A percentile compares a stretch with the other conserved stretches of the same genome.
phyloP scores from a whole-genome alignment of 164 flowering plant genomes.

The Sedum album region DNA sequence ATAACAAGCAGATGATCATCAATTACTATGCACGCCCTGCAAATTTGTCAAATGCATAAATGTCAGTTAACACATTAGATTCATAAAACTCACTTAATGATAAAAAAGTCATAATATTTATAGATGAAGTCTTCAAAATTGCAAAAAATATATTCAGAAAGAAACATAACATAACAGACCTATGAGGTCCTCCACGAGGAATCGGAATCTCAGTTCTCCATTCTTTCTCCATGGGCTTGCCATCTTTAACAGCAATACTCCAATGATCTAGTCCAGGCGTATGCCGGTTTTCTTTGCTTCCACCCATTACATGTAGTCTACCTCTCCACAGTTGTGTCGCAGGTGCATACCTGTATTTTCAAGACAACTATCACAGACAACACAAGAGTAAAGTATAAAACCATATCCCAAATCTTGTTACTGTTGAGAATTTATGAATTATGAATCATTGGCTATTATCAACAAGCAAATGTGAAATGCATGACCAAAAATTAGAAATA shows the following conservation, averaged over 20 bases:
- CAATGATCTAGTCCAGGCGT: constrained; percentile 86
- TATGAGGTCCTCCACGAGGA: constrained; percentile 97
- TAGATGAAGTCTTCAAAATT: too few species aligned
- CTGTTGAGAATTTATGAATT: too few species aligned
- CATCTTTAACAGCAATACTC: constrained; percentile 93
- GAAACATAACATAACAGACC: constrained; percentile 26
- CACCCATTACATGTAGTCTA: constrained; percentile 98
- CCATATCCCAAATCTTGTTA: background rate
- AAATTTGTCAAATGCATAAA: background rate
- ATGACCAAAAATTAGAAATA: background rate
- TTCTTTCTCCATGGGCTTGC: constrained; percentile 60
- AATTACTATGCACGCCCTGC: constrained; percentile 73
- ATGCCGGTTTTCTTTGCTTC: constrained; percentile 87
- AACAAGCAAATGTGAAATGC: background rate
- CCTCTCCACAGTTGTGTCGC: constrained; percentile 98
- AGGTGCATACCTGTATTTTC: constrained; percentile 68
- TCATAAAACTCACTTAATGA: background rate
- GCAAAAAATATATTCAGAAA: background rate
- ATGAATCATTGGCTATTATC: background rate
- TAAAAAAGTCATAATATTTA: too few species aligned
- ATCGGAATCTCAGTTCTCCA: constrained; percentile 83
- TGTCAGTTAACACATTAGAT: background rate
- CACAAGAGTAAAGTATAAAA: background rate
- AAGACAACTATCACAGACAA: background rate
- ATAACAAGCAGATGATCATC: constrained; percentile 64